These are phyloP conservation scores for Alternaria hordeiaustralica DNA, from an alignment of 2,329 filamentous ascomycete genomes.

Conservation along the genomic window DNA sequence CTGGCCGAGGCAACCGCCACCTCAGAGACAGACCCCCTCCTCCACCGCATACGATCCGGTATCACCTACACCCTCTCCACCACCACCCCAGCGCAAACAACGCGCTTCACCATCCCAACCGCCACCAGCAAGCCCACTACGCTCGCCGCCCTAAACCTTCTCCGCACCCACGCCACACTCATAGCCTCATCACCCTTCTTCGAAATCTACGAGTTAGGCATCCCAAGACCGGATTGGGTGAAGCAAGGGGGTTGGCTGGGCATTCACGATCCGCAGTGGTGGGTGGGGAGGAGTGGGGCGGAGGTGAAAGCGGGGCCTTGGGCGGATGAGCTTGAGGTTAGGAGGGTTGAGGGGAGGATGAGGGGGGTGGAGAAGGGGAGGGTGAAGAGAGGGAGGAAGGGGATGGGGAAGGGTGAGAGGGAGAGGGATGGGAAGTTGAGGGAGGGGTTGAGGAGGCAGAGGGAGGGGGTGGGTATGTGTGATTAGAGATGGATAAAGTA, in stretches of 20 bases:
- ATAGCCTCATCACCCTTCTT: not conserved
- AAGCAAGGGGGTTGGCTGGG: not conserved
- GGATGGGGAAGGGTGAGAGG: not conserved
- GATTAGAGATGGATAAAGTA: not conserved
- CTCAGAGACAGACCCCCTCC: not conserved
- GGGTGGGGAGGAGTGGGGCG: conserved; percentile 10
- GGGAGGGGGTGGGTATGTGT: not conserved
- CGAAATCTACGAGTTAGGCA: conserved; percentile 8
- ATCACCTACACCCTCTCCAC: conserved; percentile 1
- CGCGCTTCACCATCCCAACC: conserved; percentile 7
- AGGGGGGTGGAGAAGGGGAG: conserved; percentile 5
- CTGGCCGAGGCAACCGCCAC: not conserved
- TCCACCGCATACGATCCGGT: conserved; percentile 7
- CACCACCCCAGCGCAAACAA: conserved; percentile 7
- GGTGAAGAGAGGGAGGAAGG: not conserved
- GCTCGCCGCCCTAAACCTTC: not conserved
- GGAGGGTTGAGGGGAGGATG: not conserved
- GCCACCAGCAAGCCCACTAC: not conserved
- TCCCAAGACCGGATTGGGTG: conserved; percentile 8
- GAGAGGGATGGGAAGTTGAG: conserved; percentile 14
- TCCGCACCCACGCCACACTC: conserved; percentile 1
- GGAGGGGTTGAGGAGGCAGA: conserved; percentile 13
- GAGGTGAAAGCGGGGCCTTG: conserved; percentile 18
- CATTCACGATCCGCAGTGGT: conserved; percentile 17
- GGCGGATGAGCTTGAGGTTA: conserved; percentile 10